Evolutionary conservation across 352 stramenopile genomes (phyloP), one percentile per base, ranked within the genome.

Genomic region (Phytopythium boreale): DNA sequence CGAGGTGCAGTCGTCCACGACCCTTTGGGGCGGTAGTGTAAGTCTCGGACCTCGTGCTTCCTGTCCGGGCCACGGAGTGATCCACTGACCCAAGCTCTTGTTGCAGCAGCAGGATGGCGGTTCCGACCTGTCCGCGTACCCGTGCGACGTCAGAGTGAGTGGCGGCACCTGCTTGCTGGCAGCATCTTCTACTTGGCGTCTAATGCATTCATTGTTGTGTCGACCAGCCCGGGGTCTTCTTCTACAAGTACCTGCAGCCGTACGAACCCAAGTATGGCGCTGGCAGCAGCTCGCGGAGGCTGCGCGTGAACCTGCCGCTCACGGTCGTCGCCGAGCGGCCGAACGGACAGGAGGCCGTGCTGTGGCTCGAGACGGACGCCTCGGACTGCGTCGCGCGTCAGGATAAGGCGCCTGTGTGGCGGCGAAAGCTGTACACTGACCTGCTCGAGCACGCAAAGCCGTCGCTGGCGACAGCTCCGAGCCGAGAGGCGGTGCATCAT

Each of bases 161-260:
- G 14, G n/a, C 24, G 10, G 29, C 8, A 5, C 24, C 12, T 62
- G 22, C 8, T 22, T 8, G 47, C 26, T 19, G 10, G 14, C 43
- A 26, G 9, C 43, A 11, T 22, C 7, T 14, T n/a, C 7, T 50
- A 10, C 9, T 20, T 26, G 8, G 0, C 5, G 20, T 12, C 43
- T 50, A 4, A 50, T 17, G n/a, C 20, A 47, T 20, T 51, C 7
- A 20, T 36, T 58, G 7, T 41, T 58, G 51, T 9, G 7, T 9
- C 11, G 39, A 44, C 10, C 51, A 89, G 80, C 82, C 85, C 12
- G 66, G 87, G 11, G 60, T 94, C 24, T 84, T 82, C 67, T 94
- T 94, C 62, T 94, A 89, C 77, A 94, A 94, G 72, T 92, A 88
- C 56, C 61, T 94, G 8, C 85, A 94, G 61, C 85, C 85, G 11